Evolutionary conservation across 2,329 filamentous ascomycete species (phyloP).

Genomic region (Saccharata proteae): DNA sequence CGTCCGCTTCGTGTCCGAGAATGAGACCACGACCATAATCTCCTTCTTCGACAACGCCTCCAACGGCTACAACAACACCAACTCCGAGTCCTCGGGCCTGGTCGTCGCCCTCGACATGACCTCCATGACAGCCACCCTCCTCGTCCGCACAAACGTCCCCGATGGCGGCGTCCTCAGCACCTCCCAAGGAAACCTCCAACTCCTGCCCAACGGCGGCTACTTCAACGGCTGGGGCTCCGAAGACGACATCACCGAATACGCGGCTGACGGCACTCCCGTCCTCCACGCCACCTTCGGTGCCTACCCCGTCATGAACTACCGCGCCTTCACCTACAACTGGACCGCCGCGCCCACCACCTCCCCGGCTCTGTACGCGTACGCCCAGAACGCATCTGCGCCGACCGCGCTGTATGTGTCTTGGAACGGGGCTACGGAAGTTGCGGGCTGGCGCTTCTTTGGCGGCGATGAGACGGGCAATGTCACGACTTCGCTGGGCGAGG

Average conservation of each 20-base stretch:
- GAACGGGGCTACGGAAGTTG: constrained; percentile 9
- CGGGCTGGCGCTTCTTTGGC: constrained; percentile 5
- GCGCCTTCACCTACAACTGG: constrained; percentile 8
- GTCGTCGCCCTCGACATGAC: constrained; percentile 6
- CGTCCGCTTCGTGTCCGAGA: constrained; percentile 35
- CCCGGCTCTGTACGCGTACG: constrained; percentile 10
- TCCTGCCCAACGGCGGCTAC: constrained; percentile 41
- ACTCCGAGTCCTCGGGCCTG: constrained; percentile 12
- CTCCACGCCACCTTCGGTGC: constrained; percentile 40
- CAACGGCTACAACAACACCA: constrained; percentile 33
- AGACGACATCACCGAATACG: constrained; percentile 31
- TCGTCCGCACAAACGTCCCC: constrained; percentile 7
- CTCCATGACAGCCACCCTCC: constrained; percentile 7
- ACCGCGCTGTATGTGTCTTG: constrained; percentile 5
- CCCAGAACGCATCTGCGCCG: constrained; percentile 18
- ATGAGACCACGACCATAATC: constrained; percentile 36
- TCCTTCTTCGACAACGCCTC: constrained; percentile 44
- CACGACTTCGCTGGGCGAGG: background rate
- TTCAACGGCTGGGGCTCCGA: constrained; percentile 45
- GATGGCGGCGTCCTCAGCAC: constrained; percentile 31
- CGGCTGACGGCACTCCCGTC: constrained; percentile 34
- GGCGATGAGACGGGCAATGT: background rate
- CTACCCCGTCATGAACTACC: constrained; percentile 15
- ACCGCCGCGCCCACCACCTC: constrained; percentile 4
- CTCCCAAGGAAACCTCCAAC: constrained; percentile 42